phyloP scores from a whole-genome alignment of 345 rosid genomes.

The Linum usitatissimum region DNA sequence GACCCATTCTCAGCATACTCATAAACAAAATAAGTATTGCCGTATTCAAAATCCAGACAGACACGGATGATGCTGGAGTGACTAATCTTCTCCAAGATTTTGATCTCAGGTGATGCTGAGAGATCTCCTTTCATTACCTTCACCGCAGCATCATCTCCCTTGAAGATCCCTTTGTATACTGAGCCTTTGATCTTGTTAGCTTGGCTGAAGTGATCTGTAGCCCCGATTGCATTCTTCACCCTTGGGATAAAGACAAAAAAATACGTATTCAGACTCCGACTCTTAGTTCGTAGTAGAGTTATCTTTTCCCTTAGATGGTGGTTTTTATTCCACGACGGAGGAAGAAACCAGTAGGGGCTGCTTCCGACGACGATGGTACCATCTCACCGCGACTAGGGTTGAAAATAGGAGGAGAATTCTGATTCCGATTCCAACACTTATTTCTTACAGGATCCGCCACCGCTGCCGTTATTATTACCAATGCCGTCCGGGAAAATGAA shows the following conservation, averaged over 20 bases:
- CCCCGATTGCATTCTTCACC: slow-evolving; percentile 47
- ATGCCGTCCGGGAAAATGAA: slow-evolving; percentile 7
- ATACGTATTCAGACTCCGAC: slow-evolving; percentile 12
- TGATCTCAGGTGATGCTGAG: slow-evolving; percentile 48
- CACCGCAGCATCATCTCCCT: slow-evolving; percentile 64
- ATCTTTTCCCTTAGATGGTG: background rate
- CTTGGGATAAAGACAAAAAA: slow-evolving; percentile 36
- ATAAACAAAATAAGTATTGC: slow-evolving; percentile 66
- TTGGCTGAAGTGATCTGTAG: slow-evolving; percentile 52
- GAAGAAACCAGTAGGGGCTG: background rate
- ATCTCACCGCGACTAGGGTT: background rate
- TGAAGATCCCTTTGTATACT: slow-evolving; percentile 53
- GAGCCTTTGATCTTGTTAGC: slow-evolving; percentile 51
- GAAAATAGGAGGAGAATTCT: slow-evolving; percentile 29
- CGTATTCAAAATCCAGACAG: slow-evolving; percentile 78
- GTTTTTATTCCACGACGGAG: background rate
- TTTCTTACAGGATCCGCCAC: slow-evolving; percentile 21
- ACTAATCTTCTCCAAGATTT: slow-evolving; percentile 60
- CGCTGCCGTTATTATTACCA: slow-evolving; percentile 6
- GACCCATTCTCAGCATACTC: slow-evolving; percentile 68
- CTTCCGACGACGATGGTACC: background rate
- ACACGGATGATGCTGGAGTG: slow-evolving; percentile 61
- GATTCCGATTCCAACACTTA: slow-evolving; percentile 45
- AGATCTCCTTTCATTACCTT: slow-evolving; percentile 78
- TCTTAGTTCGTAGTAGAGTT: background rate